Conservation (phyloP, 306 rosid species). For the Quercus cerris region DNA sequence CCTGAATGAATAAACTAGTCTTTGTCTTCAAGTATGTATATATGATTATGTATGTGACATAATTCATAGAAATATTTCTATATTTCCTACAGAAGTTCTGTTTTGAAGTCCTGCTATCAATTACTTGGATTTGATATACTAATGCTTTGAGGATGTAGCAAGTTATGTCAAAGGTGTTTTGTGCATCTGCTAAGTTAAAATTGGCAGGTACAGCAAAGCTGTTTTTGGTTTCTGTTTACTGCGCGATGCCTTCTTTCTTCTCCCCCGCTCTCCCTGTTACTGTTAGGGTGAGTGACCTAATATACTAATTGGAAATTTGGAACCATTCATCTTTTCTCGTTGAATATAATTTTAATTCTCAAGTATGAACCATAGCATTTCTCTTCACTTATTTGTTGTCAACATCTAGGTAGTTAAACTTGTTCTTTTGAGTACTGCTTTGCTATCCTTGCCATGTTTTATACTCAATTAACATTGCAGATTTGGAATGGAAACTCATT, state of each 20-base stretch:
- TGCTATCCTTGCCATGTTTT: too few relatives aligned
- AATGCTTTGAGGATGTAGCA: neutral
- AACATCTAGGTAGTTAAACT: neutral
- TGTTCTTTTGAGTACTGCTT: neutral
- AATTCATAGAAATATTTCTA: neutral
- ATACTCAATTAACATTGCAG: conserved; percentile 23
- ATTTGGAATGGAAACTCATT: conserved; percentile 92
- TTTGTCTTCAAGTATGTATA: neutral
- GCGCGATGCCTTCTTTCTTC: neutral
- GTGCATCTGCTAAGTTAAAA: neutral
- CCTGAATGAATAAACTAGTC: neutral
- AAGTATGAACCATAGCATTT: too few relatives aligned
- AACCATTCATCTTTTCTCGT: neutral
- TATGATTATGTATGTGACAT: neutral
- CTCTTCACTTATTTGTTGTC: neutral
- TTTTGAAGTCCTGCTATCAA: neutral
- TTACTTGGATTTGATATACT: neutral
- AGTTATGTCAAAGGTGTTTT: neutral
- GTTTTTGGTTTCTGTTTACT: neutral
- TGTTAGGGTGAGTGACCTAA: neutral
- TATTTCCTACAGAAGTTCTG: neutral
- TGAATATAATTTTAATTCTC: too few relatives aligned
- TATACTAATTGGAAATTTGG: neutral
- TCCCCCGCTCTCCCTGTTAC: neutral
- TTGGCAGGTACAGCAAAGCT: neutral